Evolutionary conservation across 2,329 filamentous ascomycete genomes (phyloP).

Genomic region (Aspergillus sp.): DNA sequence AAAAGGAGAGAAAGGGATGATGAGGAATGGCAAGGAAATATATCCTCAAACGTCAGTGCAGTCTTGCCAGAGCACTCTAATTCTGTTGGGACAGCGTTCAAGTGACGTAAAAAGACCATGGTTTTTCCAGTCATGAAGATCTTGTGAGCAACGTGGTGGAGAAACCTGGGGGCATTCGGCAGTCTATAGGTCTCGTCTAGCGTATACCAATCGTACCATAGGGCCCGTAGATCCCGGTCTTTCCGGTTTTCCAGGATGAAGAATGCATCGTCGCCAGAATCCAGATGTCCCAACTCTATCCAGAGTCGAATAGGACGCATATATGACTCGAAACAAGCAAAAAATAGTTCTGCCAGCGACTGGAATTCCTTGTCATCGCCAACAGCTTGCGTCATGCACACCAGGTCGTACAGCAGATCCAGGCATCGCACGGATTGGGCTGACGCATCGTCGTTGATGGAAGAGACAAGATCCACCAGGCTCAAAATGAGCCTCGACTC

Average conservation of each 20-base stretch:
- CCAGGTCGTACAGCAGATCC: conserved; percentile 66
- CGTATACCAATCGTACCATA: conserved; percentile 70
- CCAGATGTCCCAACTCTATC: conserved; percentile 72
- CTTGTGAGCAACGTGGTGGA: conserved; percentile 58
- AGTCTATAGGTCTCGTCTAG: conserved; percentile 51
- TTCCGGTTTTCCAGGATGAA: conserved; percentile 59
- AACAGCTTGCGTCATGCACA: conserved; percentile 60
- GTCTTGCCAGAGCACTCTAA: conserved; percentile 28
- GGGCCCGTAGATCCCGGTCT: conserved; percentile 50
- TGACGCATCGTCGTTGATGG: conserved; percentile 40
- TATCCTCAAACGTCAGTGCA: conserved; percentile 22
- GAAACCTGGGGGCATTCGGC: conserved; percentile 64
- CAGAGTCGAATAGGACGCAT: conserved; percentile 69
- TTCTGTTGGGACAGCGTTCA: conserved; percentile 43
- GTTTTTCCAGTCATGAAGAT: conserved; percentile 87
- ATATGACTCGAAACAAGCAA: conserved; percentile 75
- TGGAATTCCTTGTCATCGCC: conserved; percentile 55
- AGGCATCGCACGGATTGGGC: conserved; percentile 62
- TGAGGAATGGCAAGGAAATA: conserved; percentile 32
- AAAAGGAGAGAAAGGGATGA: conserved; percentile 30
- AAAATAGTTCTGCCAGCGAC: conserved; percentile 61
- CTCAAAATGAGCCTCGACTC: conserved; percentile 49
- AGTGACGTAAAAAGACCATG: conserved; percentile 68
- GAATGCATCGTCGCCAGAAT: conserved; percentile 59
- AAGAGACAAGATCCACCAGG: conserved; percentile 55